Base-by-base conservation (phyloP, 1,139 yeast genomes). In the Scheffersomyces cryptocercus region DNA sequence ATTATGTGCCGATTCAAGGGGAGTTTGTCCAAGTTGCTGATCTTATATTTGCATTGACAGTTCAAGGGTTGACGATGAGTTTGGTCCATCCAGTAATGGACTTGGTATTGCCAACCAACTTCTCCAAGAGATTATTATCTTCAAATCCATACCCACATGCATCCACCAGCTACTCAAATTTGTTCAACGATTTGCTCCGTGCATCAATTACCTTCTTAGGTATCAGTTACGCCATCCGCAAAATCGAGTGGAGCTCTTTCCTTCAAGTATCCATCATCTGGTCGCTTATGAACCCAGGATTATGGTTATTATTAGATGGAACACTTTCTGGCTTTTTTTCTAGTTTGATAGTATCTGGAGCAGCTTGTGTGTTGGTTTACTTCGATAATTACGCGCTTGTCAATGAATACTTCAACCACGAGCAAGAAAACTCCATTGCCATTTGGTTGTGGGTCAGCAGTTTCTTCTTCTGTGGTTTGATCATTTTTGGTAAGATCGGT, bases 231-330 rank as follows among this genome's bases (percentile, higher is more conserved):
- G 96, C 95, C 16, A 79, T 90, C 37, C 79, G 95, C 50, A 85
- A 85, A 54, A 76, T 88, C 38, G 85, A 85, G 51, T 89, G 96
- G 96, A 69, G 78, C 36, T 81, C 90, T 0, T 79, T 88, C 14
- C 65, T 84, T 36, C 96, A 89, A 58, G 88, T 89, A 4, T 81
- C 91, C 5, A 71, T 81, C 37, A 78, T 85, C 5, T 88, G 95
- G 89, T 77, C 86, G 4, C 68, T 85, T 40, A 73, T 88, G 45
- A 88, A 87, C 64, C 86, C 95, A 0, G 81, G 88, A 12, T 69
- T 90, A 46, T 90, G 97, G 96, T 67, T 83, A 45, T 68, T 87
- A 38, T 73, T 89, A 44, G 97, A 90, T 62, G 85, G 90, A 2
- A 81, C 96, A 1, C 54, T 81, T 10, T 77, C 81, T 40, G 91